Base-by-base conservation (phyloP, 2,329 filamentous ascomycete species). In the Dactylellina cionopaga region DNA sequence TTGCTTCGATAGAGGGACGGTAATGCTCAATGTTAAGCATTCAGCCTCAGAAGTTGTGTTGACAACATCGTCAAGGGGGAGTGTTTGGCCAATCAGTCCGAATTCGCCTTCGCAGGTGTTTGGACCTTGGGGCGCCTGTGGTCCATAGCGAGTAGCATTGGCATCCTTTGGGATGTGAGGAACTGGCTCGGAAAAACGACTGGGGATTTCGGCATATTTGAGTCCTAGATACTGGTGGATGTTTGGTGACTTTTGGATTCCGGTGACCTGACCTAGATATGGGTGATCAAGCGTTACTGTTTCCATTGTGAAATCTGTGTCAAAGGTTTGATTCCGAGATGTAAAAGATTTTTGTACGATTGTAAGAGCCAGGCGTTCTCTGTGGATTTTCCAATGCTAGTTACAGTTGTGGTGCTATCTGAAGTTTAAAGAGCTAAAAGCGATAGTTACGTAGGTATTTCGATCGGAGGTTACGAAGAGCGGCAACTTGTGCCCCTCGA, bases 11-110 rank as follows among this genome's bases (percentile, higher is more conserved):
- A 75, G 70, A 0, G 85, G 84, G 0, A 83, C 79, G 0, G 83
- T 82, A 49, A 87, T 82, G 69, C 85, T 86, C 15, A 86, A 77
- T 51, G 84, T 85, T 22, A 87, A 77, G 29, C 84, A 82, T 52
- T 86, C 82, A 2, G 81, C 74, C 19, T 84, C 84, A 5, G 66
- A 71, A 4, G 24, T 64, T n/a, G 51, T 49, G 29, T 64, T 71
- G 19, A 59, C 49, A 17, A 52, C 35, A 13, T 58, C 33, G 11
- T 59, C 51, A 15, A 59, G 25, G 0, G 66, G 66, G 1, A 71
- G 59, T 5, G 13, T 25, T 19, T 52, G 47, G 27, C 66, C 66
- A 46, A 71, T 71, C 13, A 71, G 58, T 15, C 44, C 51, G 25
- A 71, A 71, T 58, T 71, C 66, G 2, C 29, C 43, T 3, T 43